Conservation (phyloP, 2,329 filamentous ascomycete genomes). For the Periconia macrospinosa region DNA sequence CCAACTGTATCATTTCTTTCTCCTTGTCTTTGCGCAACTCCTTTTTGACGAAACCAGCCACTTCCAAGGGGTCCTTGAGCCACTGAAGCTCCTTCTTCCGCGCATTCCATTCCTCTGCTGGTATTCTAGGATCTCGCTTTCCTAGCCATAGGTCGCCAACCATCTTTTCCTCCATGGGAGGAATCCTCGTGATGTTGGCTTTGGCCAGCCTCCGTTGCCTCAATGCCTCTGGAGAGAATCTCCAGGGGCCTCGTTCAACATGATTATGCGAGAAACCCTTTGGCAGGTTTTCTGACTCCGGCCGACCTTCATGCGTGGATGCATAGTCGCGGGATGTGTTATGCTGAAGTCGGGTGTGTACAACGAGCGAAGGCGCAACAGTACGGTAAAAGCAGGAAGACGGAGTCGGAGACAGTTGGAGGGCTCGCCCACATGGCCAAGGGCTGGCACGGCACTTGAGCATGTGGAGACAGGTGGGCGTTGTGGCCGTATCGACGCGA, state of each 20-base stretch:
- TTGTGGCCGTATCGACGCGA: slow-evolving; percentile 1
- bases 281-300: background rate
- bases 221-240: slow-evolving; percentile 25
- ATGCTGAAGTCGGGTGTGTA: slow-evolving; percentile 21
- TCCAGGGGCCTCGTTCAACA: slow-evolving; percentile 24
- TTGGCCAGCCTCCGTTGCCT: slow-evolving; percentile 26
- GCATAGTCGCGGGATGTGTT: background rate
- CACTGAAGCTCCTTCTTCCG: slow-evolving; percentile 62
- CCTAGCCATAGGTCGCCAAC: slow-evolving; percentile 25
- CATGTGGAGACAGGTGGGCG: slow-evolving; percentile 35
- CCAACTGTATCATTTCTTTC: slow-evolving; percentile 68
- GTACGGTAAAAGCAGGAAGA: slow-evolving; percentile 23
- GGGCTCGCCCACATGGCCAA: slow-evolving; percentile 46
- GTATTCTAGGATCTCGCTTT: slow-evolving; percentile 26
- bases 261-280: background rate
- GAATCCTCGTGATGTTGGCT: slow-evolving; percentile 17
- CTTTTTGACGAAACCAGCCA: slow-evolving; percentile 68
- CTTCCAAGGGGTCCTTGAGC: slow-evolving; percentile 70
- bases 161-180: slow-evolving; percentile 1
- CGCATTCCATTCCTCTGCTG: slow-evolving; percentile 31
- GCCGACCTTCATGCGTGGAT: background rate
- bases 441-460: slow-evolving; percentile 50
- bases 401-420: slow-evolving; percentile 33
- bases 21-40: slow-evolving; percentile 62
- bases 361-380: slow-evolving; percentile 17